Base-by-base conservation (phyloP, 306 rosid genomes). In the Cercis canadensis region DNA sequence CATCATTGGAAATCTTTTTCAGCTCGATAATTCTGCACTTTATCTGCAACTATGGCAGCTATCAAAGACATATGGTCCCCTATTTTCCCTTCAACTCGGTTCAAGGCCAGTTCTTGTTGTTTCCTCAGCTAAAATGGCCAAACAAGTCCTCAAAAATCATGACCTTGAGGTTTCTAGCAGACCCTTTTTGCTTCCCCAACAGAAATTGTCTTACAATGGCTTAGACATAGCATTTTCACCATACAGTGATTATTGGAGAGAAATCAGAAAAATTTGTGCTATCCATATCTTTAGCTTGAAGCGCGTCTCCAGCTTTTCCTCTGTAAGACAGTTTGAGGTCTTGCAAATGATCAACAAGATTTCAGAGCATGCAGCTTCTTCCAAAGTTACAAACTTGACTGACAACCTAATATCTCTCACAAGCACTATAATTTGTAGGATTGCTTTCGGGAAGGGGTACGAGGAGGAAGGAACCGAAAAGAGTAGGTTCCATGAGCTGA, bases 1-100 rank as follows among this genome's bases (percentile, higher is more conserved):
- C 32, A 39, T 75, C 17, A 51, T 75, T 16, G 80, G 80, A 6
- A 67, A 75, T 39, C 73, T 75, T 11, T 47, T 58, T 57, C 80
- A 67, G 41, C 40, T 75, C 1, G 41, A 75, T 18, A 40, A 44
- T 10, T 17, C 75, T 8, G 3, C 16, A 17, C 70, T 67, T 17
- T 7, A 16, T 18, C 14, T 63, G 9, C 18, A 51, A 12, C 73
- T 67, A 55, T 41, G 51, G 10, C 45, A 75, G 39, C 67, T 74
- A 41, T 74, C 73, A 24, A 74, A 74, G 65, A 45, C 21, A 19
- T 29, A 75, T 37, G 79, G 79, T 7, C 32, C 67, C 13, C 31
- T 75, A 1, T 24, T 65, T 32, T 75, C 40, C 9, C 79, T 75
- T 75, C 57, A 75, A 47, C 45, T 75, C 5, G 79, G 73, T 36